These are phyloP conservation scores for Aspergillus tubingensis DNA, from an alignment of 2,329 filamentous ascomycete species.

Conservation along the genomic window DNA sequence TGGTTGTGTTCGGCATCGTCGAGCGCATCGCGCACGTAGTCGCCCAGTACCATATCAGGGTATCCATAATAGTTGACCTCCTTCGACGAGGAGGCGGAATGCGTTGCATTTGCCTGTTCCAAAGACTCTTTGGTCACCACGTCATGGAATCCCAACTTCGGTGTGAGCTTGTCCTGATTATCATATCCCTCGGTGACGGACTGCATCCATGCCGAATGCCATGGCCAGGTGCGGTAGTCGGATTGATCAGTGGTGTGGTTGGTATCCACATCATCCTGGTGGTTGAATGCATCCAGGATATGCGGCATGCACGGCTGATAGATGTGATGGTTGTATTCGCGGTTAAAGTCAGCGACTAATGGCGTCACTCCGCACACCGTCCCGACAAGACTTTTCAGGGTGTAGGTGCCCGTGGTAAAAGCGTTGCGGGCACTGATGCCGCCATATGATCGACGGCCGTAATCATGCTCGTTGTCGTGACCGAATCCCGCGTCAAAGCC, in stretches of 20 bases:
- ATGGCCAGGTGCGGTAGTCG: slow-evolving; percentile 35
- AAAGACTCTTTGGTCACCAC: slow-evolving; percentile 32
- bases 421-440: slow-evolving; percentile 47
- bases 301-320: slow-evolving; percentile 51
- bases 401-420: slow-evolving; percentile 48
- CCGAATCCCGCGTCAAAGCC: slow-evolving; percentile 29
- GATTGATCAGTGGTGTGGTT: slow-evolving; percentile 16
- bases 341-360: slow-evolving; percentile 47
- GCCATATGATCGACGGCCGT: slow-evolving; percentile 33
- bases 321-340: slow-evolving; percentile 45
- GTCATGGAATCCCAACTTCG: slow-evolving; percentile 30
- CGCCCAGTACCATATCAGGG: slow-evolving; percentile 32
- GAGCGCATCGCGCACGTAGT: slow-evolving; percentile 37
- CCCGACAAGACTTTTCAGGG: slow-evolving; percentile 47
- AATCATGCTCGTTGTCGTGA: slow-evolving; percentile 22
- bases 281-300: slow-evolving; percentile 29
- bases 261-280: slow-evolving; percentile 25
- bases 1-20: slow-evolving; percentile 34
- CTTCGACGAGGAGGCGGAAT: slow-evolving; percentile 27
- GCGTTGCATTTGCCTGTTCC: slow-evolving; percentile 26
- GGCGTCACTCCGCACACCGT: slow-evolving; percentile 49
- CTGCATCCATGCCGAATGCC: slow-evolving; percentile 38
- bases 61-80: slow-evolving; percentile 39
- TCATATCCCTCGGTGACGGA: slow-evolving; percentile 36
- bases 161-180: slow-evolving; percentile 31